Conservation (phyloP, 202 grass and related monocot genomes). For the Eragrostis tef region DNA sequence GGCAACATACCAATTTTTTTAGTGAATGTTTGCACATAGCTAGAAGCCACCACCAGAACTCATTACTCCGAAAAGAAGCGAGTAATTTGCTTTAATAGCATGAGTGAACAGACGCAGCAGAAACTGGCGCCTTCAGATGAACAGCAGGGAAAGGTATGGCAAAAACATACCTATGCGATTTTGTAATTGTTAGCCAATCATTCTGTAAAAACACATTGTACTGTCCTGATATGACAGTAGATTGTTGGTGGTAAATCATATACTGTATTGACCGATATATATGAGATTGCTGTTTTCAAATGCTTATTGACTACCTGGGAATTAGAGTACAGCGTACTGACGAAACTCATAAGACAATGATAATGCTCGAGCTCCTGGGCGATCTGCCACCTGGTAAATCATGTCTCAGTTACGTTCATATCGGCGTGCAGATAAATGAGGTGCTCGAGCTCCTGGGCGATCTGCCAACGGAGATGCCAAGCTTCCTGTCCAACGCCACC, state of each 20-base stretch:
- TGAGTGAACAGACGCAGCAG: not conserved
- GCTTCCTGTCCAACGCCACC: constrained; percentile 44
- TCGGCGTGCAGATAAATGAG: constrained; percentile 34
- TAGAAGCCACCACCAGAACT: not conserved
- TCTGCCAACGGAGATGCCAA: constrained; percentile 34
- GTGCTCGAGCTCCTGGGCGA: constrained; percentile 34
- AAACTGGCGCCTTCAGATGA: constrained; percentile 16
- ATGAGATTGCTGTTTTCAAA: not conserved
- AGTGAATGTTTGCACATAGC: not conserved
- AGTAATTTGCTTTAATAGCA: not conserved
- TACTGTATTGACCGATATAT: too few relatives aligned
- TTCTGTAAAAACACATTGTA: not conserved
- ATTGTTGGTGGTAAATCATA: too few relatives aligned
- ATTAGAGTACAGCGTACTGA: not conserved
- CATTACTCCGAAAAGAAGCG: not conserved
- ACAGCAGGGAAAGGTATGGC: constrained; percentile 32
- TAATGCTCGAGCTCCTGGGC: not conserved
- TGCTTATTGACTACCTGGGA: not conserved
- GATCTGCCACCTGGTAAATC: too few relatives aligned
- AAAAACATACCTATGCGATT: too few relatives aligned
- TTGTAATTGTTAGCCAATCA: not conserved
- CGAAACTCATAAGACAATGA: too few relatives aligned
- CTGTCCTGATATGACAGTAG: not conserved
- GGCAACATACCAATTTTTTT: not conserved
- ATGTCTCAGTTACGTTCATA: not conserved